Evolutionary conservation across 2,329 filamentous ascomycete genomes (phyloP).

Genomic region (Colletotrichum endophyticum): DNA sequence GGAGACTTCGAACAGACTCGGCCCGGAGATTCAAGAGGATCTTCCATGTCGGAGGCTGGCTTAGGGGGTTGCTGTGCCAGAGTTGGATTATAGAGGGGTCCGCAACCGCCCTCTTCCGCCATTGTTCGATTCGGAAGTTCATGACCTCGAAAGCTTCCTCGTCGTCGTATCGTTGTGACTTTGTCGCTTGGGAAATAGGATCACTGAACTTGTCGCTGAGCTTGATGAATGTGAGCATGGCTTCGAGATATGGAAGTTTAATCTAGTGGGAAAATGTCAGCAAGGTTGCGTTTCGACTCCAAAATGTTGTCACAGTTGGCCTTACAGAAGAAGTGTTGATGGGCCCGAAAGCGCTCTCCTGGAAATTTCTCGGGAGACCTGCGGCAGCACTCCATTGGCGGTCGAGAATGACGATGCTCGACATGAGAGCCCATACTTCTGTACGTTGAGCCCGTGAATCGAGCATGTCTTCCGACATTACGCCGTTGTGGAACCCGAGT

Average conservation of each 20-base stretch:
- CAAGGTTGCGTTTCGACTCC: not conserved
- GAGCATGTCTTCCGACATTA: conserved; percentile 24
- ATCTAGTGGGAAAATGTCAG: not conserved
- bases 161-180: conserved; percentile 23
- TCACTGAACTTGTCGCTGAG: conserved; percentile 26
- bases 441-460: not conserved
- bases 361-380: conserved; percentile 21
- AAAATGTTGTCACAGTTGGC: not conserved
- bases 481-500: conserved; percentile 30
- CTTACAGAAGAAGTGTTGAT: not conserved
- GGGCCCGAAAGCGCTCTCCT: conserved; percentile 9
- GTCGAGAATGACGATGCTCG: conserved; percentile 19
- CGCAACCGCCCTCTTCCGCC: conserved; percentile 27
- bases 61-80: not conserved
- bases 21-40: not conserved
- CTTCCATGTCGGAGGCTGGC: not conserved
- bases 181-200: conserved; percentile 14
- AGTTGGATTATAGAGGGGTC: not conserved
- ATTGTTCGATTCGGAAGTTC: conserved; percentile 29
- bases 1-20: not conserved
- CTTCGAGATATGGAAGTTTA: conserved; percentile 20
- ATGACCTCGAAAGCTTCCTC: conserved; percentile 31
- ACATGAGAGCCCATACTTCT: conserved; percentile 3
- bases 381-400: conserved; percentile 22
- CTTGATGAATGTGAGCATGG: conserved; percentile 22